A percentile compares a stretch with the other conserved stretches of the same genome.
These are phyloP conservation scores for Alternaria solani DNA, from an alignment of 2,329 filamentous ascomycete species.

Conservation along the genomic window DNA sequence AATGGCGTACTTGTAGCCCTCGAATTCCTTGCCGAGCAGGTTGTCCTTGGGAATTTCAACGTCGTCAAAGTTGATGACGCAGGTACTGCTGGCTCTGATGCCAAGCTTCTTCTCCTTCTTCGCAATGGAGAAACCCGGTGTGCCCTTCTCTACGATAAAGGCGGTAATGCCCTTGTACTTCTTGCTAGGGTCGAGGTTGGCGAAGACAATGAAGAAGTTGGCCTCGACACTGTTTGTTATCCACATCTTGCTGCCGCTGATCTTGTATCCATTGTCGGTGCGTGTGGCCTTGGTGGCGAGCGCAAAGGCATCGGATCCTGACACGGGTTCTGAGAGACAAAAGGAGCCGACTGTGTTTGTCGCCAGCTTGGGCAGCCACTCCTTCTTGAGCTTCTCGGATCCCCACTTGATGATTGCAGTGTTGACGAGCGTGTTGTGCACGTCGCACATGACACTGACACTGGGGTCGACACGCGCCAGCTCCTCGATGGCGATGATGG, in stretches of 20 bases:
- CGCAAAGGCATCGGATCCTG: constrained; percentile 95
- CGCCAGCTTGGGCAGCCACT: constrained; percentile 87
- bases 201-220: constrained; percentile 96
- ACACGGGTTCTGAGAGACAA: constrained; percentile 90
- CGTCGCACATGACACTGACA: constrained; percentile 93
- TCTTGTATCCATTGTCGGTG: constrained; percentile 82
- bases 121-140: constrained; percentile 88
- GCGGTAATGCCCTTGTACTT: constrained; percentile 98
- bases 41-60: constrained; percentile 89
- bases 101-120: constrained; percentile 99
- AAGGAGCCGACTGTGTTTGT: constrained; percentile 90
- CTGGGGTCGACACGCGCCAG: constrained; percentile 92
- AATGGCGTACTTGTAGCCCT: constrained; percentile 99
- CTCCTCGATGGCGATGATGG: constrained; percentile 97
- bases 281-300: constrained; percentile 89
- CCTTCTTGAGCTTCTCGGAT: constrained; percentile 77
- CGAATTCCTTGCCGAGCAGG: constrained; percentile 84
- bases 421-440: constrained; percentile 98
- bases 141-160: constrained; percentile 91
- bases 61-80: constrained; percentile 97
- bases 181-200: constrained; percentile 89
- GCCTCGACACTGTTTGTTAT: constrained; percentile 98
- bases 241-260: constrained; percentile 98
- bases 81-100: constrained; percentile 94
- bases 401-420: constrained; percentile 89